Percentiles rank a stretch among this genome's conserved stretches.
These are phyloP conservation scores for Pseudogymnoascus sp. DNA, from an alignment of 2,329 filamentous ascomycete species.

Conservation along the genomic window DNA sequence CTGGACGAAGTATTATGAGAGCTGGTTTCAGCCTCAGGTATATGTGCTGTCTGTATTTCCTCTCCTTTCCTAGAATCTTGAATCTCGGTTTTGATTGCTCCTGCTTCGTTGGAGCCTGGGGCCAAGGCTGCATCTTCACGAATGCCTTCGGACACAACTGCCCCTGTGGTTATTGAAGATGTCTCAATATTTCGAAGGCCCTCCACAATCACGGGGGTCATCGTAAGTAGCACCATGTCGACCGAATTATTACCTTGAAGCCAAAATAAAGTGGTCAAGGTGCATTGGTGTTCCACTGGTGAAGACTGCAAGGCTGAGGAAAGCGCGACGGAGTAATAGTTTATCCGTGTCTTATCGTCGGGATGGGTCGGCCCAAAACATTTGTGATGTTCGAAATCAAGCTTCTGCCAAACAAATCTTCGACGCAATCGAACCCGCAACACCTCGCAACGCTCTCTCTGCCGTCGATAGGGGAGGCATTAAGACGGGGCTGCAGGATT, in stretches of 20 bases:
- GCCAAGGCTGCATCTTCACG: conserved; percentile 10
- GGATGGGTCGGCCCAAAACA: conserved; percentile 9
- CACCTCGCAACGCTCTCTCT: not conserved
- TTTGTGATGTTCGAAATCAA: conserved; percentile 9
- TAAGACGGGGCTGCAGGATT: conserved; percentile 7
- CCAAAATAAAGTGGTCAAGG: not conserved
- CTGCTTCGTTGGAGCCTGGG: conserved; percentile 8
- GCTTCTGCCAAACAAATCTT: not conserved
- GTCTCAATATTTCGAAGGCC: conserved; percentile 40
- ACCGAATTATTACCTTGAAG: not conserved
- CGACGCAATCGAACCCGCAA: conserved; percentile 2
- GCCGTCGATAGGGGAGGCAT: not conserved
- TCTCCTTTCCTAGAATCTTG: not conserved
- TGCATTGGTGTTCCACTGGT: not conserved
- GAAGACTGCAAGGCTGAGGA: conserved; percentile 8
- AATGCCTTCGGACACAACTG: not conserved
- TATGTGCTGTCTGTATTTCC: not conserved
- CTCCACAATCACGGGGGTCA: conserved; percentile 60
- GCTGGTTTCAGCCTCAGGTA: not conserved
- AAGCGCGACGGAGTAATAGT: conserved; percentile 1
- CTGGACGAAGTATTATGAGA: not conserved
- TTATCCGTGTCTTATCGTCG: conserved; percentile 4
- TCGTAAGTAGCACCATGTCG: conserved; percentile 68
- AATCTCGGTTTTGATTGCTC: not conserved
- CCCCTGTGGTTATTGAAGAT: not conserved